Evolutionary conservation across 2,329 filamentous ascomycete species (phyloP).

Genomic region (Microdochium bolleyi): DNA sequence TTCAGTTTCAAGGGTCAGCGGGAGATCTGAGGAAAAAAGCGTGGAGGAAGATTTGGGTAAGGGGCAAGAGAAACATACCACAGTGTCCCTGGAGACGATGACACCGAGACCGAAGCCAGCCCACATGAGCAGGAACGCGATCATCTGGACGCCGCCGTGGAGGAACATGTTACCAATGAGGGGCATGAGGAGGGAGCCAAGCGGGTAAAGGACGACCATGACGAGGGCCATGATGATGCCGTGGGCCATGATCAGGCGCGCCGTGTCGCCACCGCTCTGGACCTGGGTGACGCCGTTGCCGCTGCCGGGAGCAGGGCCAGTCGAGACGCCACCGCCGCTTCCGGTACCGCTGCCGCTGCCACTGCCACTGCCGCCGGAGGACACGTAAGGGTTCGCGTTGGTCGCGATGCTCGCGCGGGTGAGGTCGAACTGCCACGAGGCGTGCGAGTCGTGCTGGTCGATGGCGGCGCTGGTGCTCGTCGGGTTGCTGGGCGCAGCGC

Average conservation of each 20-base stretch:
- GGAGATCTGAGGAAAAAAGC: neutral
- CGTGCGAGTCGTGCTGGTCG: constrained; percentile 34
- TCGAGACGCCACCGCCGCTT: constrained; percentile 1
- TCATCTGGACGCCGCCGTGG: constrained; percentile 48
- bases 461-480: constrained; percentile 30
- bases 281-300: constrained; percentile 5
- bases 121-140: constrained; percentile 51
- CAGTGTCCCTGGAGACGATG: constrained; percentile 29
- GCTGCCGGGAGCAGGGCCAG: constrained; percentile 1
- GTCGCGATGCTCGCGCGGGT: constrained; percentile 32
- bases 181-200: constrained; percentile 54
- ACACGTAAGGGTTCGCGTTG: constrained; percentile 45
- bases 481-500: constrained; percentile 32
- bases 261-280: constrained; percentile 6
- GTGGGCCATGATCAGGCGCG: constrained; percentile 32
- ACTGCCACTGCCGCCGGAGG: constrained; percentile 6
- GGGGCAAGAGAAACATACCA: constrained; percentile 28
- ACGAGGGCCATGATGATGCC: constrained; percentile 54
- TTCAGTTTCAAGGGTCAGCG: too few species aligned
- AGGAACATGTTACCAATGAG: constrained; percentile 46
- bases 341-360: constrained; percentile 2
- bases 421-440: constrained; percentile 39
- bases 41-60: neutral
- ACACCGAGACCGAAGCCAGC: constrained; percentile 51
- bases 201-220: constrained; percentile 50